Percentiles rank a stretch among this genome's conserved stretches.
Conservation (phyloP, 2,329 filamentous ascomycete genomes). For the Aspergillus felis region DNA sequence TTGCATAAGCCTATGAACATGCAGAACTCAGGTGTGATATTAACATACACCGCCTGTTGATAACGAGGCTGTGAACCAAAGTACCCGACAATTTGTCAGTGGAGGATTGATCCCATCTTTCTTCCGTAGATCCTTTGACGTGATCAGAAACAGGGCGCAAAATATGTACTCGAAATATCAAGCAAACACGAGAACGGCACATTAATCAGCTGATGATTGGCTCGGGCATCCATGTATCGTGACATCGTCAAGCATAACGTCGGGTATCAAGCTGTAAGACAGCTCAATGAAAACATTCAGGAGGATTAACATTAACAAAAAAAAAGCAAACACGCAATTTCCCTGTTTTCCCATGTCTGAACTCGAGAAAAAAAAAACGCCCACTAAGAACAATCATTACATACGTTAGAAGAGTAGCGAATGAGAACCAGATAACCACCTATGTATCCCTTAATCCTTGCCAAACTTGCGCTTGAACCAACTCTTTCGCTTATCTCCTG, state of each 20-base stretch:
- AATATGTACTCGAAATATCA: background rate
- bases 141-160: background rate
- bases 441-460: constrained; percentile 30
- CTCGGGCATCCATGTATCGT: constrained; percentile 20
- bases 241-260: constrained; percentile 21
- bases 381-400: constrained; percentile 1
- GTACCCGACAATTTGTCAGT: background rate
- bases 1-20: background rate
- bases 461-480: constrained; percentile 86
- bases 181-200: background rate
- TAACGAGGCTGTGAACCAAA: background rate
- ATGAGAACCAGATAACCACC: background rate
- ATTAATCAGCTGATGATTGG: constrained; percentile 6
- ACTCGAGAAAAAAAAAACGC: background rate
- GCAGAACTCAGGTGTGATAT: background rate
- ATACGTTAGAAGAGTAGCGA: constrained; percentile 25
- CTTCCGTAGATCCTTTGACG: background rate
- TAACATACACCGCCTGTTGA: background rate
- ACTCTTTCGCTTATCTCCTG: constrained; percentile 73
- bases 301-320: constrained; percentile 2
- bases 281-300: constrained; percentile 3
- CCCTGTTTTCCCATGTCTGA: constrained; percentile 2
- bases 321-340: background rate
- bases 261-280: constrained; percentile 1
- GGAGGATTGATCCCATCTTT: background rate